Evolutionary conservation across 768 basidiomycete genomes (phyloP), one percentile per base, ranked within the genome.

Genomic region (Suillus placidus): DNA sequence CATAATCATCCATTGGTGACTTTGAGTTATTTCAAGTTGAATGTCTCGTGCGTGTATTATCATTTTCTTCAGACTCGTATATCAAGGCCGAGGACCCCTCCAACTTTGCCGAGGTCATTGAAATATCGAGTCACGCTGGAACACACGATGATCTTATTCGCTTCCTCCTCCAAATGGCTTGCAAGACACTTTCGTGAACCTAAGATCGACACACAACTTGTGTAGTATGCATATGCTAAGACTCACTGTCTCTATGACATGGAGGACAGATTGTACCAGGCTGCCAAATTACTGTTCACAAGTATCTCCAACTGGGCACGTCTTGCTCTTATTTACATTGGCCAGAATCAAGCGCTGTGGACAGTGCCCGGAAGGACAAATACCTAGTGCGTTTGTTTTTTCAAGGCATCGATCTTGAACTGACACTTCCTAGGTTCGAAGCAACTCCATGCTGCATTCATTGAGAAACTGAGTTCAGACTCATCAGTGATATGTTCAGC

Each of bases 281-380:
- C 97, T 57, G 92, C 97, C 38, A 97, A 97, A 80, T 79, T 99
- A 6, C 82, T 99, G 56, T 99, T 99, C 83, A 87, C 88, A 43
- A 96, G 95, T 79, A 99, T 99, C 73, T 97, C 95, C 1, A 99
- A 99, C 80, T 99, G 96, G 95, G 97, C 97, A 52, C 88, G 97
- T 66, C 82, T 99, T 67, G 97, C 97, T 12, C 87, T 99, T 73
- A 98, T 99, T 74, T 99, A 99, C 80, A 86, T 99, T 51, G 94
- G 94, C 47, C 96, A 99, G 80, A 97, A 98, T 75, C 97, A 99
- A 77, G 88, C 94, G 97, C 97, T 26, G 97, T 99, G 13, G 97
- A 99, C 79, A 97, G 97, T 69, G 97, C 97, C n/a, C 85, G 97
- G 63, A 99, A 99, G 77, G 97, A 97, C 16, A 13, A 99, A 99